These are phyloP conservation scores for Globisporangium lucens DNA, from an alignment of 352 stramenopile genomes.

Conservation along the genomic window DNA sequence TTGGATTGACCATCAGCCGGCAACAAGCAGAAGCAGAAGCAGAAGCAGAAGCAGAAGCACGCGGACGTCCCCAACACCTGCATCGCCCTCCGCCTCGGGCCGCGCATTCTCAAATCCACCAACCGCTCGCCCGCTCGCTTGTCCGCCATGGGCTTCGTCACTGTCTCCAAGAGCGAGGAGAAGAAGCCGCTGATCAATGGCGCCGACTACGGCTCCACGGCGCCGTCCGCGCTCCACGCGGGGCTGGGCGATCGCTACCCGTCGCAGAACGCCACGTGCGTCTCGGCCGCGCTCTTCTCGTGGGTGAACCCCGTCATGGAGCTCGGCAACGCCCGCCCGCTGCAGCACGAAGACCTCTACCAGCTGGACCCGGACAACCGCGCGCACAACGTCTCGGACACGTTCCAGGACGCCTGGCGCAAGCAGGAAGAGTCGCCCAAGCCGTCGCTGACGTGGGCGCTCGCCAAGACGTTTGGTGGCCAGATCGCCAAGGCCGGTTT, in stretches of 20 bases:
- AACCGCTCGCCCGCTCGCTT: background rate
- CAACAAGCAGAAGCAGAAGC: background rate
- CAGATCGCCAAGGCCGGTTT: slow-evolving; percentile 52
- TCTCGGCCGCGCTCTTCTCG: slow-evolving; percentile 75
- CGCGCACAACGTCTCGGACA: slow-evolving; percentile 32
- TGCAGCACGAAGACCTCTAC: slow-evolving; percentile 84
- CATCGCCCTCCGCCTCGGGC: background rate
- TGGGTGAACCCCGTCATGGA: slow-evolving; percentile 89
- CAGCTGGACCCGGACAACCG: slow-evolving; percentile 79
- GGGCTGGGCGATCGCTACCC: slow-evolving; percentile 63
- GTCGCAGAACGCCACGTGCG: slow-evolving; percentile 48
- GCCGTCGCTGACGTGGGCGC: slow-evolving; percentile 54
- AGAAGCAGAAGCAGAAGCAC: background rate
- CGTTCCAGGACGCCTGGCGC: slow-evolving; percentile 51
- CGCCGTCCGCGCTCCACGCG: slow-evolving; percentile 2
- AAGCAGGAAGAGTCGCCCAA: slow-evolving; percentile 24
- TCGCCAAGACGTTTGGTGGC: slow-evolving; percentile 51
- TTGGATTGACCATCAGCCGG: background rate
- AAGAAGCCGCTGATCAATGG: slow-evolving; percentile 30
- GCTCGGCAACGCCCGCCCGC: slow-evolving; percentile 69
- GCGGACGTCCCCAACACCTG: background rate
- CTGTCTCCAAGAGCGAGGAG: slow-evolving; percentile 19
- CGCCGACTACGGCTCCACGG: slow-evolving; percentile 7
- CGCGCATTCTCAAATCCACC: background rate
- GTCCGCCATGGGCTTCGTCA: slow-evolving; percentile 10